Conservation (phyloP, 2,329 filamentous ascomycete genomes). For the Penicillium sclerotigenum region DNA sequence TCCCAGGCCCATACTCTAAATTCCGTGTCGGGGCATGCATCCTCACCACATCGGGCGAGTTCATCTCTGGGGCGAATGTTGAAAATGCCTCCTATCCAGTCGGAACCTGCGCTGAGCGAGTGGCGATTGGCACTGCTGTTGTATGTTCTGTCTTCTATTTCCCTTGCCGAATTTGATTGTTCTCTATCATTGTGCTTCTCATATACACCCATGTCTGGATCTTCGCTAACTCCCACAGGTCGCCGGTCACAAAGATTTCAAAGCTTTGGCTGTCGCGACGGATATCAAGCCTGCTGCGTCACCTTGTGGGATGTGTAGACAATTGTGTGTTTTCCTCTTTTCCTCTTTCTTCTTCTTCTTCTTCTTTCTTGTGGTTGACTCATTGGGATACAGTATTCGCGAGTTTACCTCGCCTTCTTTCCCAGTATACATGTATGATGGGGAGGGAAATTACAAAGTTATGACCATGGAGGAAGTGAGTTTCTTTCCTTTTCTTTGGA, state of each 20-base stretch:
- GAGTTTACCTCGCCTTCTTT: slow-evolving; percentile 68
- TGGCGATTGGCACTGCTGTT: slow-evolving; percentile 80
- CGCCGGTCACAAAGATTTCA: slow-evolving; percentile 56
- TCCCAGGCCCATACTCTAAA: slow-evolving; percentile 72
- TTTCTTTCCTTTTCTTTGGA: not conserved
- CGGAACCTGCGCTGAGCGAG: slow-evolving; percentile 90
- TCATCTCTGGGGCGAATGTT: slow-evolving; percentile 76
- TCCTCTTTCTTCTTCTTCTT: not conserved
- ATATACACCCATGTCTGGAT: not conserved
- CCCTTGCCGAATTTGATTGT: not conserved
- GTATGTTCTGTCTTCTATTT: slow-evolving; percentile 29
- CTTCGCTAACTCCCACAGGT: slow-evolving; percentile 28
- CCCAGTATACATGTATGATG: slow-evolving; percentile 91
- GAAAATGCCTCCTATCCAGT: slow-evolving; percentile 94
- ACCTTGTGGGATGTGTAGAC: slow-evolving; percentile 94
- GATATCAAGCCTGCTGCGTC: slow-evolving; percentile 65
- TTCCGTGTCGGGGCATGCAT: slow-evolving; percentile 87
- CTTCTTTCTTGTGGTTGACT: slow-evolving; percentile 5
- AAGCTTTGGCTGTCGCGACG: slow-evolving; percentile 80
- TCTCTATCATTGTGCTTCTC: not conserved
- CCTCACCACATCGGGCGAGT: slow-evolving; percentile 57
- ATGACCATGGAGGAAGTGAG: slow-evolving; percentile 41
- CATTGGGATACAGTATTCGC: slow-evolving; percentile 54
- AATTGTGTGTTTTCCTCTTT: slow-evolving; percentile 59
- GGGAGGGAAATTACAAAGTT: slow-evolving; percentile 60